Conservation (phyloP, 495 filamentous ascomycete genomes). For the Hypoxylon crocopeplum region DNA sequence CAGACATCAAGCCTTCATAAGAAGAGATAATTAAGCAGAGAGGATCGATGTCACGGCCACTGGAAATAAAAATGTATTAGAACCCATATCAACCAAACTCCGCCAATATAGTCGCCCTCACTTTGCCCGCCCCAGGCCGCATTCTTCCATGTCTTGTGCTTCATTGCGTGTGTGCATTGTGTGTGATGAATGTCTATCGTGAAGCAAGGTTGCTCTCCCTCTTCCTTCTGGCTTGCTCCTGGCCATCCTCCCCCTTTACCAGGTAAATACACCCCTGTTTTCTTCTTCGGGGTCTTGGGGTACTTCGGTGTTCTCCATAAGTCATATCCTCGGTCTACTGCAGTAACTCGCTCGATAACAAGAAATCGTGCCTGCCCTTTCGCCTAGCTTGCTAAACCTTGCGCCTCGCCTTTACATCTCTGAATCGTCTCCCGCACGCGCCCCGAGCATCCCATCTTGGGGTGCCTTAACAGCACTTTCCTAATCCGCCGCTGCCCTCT, state of each 20-base stretch:
- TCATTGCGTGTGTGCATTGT: conserved; percentile 2
- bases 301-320: conserved; percentile 27
- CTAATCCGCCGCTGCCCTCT: conserved; percentile 62
- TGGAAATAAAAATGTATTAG: conserved; percentile 46
- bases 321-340: conserved; percentile 39
- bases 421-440: background rate
- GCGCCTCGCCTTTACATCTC: conserved; percentile 15
- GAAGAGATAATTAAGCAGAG: too few relatives aligned
- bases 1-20: too few relatives aligned
- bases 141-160: conserved; percentile 30
- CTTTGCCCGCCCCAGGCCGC: conserved; percentile 29
- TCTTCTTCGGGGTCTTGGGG: conserved; percentile 20
- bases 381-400: conserved; percentile 13
- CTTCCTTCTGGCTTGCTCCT: conserved; percentile 24
- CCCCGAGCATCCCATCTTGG: background rate
- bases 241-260: conserved; percentile 3
- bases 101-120: conserved; percentile 40
- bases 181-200: conserved; percentile 34
- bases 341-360: conserved; percentile 32
- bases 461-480: conserved; percentile 82
- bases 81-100: conserved; percentile 46
- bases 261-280: conserved; percentile 26
- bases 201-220: conserved; percentile 23
- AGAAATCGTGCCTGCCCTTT: conserved; percentile 11
- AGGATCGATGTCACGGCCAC: conserved; percentile 9